These are phyloP conservation scores for Neoboletus subvelutipes DNA, from an alignment of 768 basidiomycete species.

Conservation along the genomic window DNA sequence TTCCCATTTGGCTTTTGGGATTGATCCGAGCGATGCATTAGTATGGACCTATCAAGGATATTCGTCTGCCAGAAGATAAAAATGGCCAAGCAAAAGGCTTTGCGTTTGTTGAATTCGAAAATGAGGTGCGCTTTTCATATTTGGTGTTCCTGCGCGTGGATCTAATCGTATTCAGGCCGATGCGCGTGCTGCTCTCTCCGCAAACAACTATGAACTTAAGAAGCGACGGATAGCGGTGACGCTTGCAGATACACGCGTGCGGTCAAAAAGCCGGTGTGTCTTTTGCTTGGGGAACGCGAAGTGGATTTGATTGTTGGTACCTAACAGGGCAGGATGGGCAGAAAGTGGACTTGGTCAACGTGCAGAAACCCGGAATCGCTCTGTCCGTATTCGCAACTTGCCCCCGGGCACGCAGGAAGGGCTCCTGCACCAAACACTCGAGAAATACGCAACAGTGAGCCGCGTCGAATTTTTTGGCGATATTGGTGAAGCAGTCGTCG, in stretches of 20 bases:
- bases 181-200: constrained; percentile 67
- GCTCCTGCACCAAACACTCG: constrained; percentile 83
- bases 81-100: constrained; percentile 76
- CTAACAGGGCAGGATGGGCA: constrained; percentile 39
- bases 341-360: constrained; percentile 57
- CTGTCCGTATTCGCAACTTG: constrained; percentile 73
- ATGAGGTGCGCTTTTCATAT: constrained; percentile 52
- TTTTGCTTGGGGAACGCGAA: background rate
- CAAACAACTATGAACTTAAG: constrained; percentile 87
- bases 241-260: constrained; percentile 70
- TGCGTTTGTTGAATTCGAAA: constrained; percentile 89
- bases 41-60: constrained; percentile 82
- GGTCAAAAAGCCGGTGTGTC: constrained; percentile 51
- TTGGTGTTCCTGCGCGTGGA: background rate
- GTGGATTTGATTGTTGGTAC: background rate
- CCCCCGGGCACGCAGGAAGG: constrained; percentile 84
- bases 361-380: constrained; percentile 63
- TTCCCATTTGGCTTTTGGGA: background rate
- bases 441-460: constrained; percentile 69
- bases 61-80: constrained; percentile 75
- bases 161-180: constrained; percentile 49
- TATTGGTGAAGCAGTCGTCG: constrained; percentile 58
- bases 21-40: constrained; percentile 30
- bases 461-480: constrained; percentile 75
- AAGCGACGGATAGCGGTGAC: constrained; percentile 90